These are phyloP conservation scores for Fusarium incarnatum DNA, from an alignment of 2,329 filamentous ascomycete species.

Conservation along the genomic window DNA sequence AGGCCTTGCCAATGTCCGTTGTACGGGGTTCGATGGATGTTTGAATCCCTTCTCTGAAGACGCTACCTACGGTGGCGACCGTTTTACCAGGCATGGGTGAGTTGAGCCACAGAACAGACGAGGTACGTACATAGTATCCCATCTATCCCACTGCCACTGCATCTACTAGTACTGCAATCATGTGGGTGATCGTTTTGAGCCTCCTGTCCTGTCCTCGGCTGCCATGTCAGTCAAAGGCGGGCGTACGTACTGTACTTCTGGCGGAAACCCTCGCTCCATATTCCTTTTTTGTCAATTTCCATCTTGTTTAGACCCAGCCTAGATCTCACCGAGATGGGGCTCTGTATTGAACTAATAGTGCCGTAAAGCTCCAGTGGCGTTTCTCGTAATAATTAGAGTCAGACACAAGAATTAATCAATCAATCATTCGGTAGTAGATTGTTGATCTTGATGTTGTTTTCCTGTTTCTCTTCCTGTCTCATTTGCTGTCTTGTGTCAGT, in stretches of 20 bases:
- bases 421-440: not conserved
- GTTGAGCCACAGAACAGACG: slow-evolving; percentile 20
- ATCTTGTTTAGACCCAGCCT: slow-evolving; percentile 7
- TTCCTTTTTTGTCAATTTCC: slow-evolving; percentile 30
- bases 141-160: not conserved
- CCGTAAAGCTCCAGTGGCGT: slow-evolving; percentile 28
- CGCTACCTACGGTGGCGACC: slow-evolving; percentile 44
- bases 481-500: slow-evolving; percentile 28
- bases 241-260: not conserved
- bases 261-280: slow-evolving; percentile 29
- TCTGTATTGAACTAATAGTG: slow-evolving; percentile 4
- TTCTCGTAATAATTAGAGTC: slow-evolving; percentile 17
- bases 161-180: not conserved
- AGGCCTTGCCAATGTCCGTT: slow-evolving; percentile 32
- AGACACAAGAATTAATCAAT: not conserved
- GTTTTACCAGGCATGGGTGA: slow-evolving; percentile 42
- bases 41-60: slow-evolving; percentile 40
- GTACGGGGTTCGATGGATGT: slow-evolving; percentile 17
- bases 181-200: slow-evolving; percentile 31
- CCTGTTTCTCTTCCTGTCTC: slow-evolving; percentile 12
- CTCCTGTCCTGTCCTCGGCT: slow-evolving; percentile 12
- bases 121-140: not conserved
- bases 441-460: not conserved
- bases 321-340: slow-evolving; percentile 34
- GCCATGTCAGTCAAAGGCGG: not conserved